Base-by-base conservation (phyloP, 1,284 basidiomycete species). In the Ceratorhiza oryzae-sativae region DNA sequence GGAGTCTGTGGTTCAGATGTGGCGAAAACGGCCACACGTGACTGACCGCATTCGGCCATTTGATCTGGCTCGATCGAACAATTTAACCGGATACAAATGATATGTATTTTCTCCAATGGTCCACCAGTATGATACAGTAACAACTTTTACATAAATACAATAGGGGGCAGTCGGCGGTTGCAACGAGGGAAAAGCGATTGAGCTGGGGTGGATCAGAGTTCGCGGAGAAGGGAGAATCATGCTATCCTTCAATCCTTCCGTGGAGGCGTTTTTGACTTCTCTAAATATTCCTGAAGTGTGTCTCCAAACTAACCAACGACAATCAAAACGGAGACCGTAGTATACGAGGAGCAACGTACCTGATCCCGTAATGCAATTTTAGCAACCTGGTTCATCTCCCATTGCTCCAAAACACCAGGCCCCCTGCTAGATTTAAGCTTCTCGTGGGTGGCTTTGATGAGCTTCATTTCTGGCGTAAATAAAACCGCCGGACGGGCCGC, bases 391-490 rank as follows among this genome's bases (percentile, higher is more conserved):
- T n/a, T 32, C 30, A 10, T 34, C 18, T 56, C 53, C 53, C 53
- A 56, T 34, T 36, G 8, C 15, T 36, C 6, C 32, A 56, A n/a
- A 6, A 32, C 32, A 12, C 2, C 1, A 32, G n/a, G 30, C 8
- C 36, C 30, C n/a, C 53, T 18, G 20, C 12, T 18, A 3, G 32
- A 8, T 3, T n/a, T 4, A 4, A 56, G 23, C 18, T 25, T 34
- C 18, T 2, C 20, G 10, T 20, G 15, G 15, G 30, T 32, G 18
- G 9, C 30, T 32, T 32, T 56, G 5, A 36, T 32, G 15, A n/a
- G 18, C 30, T 56, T 34, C 53, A 56, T 56, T 56, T 32, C 30
- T 32, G 53, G 4, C 53, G 53, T n/a, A 56, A 32, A 36, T 56
- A 56, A n/a, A 36, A 56, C 20, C 53, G 30, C n/a, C n/a, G n/a